Percentiles rank a stretch among this genome's conserved stretches.
Evolutionary conservation across 495 filamentous ascomycete genomes (phyloP).

Genomic region (Clohesyomyces aquaticus): DNA sequence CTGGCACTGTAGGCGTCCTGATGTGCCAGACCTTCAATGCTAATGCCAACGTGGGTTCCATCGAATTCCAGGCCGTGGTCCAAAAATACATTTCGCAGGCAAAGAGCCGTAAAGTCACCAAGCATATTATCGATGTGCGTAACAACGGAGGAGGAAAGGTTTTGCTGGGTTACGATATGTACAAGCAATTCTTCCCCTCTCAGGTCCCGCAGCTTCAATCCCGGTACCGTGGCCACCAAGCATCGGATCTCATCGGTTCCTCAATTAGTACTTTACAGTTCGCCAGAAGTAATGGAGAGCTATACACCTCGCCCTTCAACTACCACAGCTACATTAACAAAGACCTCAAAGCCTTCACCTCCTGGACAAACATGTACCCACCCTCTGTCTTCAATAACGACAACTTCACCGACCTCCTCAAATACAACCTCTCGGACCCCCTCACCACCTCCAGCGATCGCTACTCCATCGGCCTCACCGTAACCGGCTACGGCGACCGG

Average conservation of each 20-base stretch:
- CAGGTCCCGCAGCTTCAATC: slow-evolving; percentile 40
- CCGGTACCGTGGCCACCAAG: slow-evolving; percentile 34
- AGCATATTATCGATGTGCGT: slow-evolving; percentile 48
- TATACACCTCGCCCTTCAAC: slow-evolving; percentile 39
- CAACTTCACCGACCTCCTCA: slow-evolving; percentile 37
- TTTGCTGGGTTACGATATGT: slow-evolving; percentile 47
- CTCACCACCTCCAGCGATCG: slow-evolving; percentile 19
- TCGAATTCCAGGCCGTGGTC: slow-evolving; percentile 30
- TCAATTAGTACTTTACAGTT: slow-evolving; percentile 12
- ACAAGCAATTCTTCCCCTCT: slow-evolving; percentile 48
- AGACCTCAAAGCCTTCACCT: slow-evolving; percentile 23
- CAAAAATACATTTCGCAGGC: slow-evolving; percentile 33
- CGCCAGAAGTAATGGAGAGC: slow-evolving; percentile 8
- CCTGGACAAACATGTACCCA: slow-evolving; percentile 35
- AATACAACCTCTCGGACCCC: slow-evolving; percentile 42
- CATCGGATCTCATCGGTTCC: slow-evolving; percentile 32
- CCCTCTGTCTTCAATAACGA: slow-evolving; percentile 29
- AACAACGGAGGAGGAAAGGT: slow-evolving; percentile 49
- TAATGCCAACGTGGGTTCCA: slow-evolving; percentile 18
- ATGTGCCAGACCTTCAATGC: slow-evolving; percentile 39
- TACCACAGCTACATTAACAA: slow-evolving; percentile 34
- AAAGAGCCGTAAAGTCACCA: slow-evolving; percentile 35
- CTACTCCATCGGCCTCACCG: slow-evolving; percentile 31
- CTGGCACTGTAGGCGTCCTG: slow-evolving; percentile 30
- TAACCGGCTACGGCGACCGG: slow-evolving; percentile 34